These are phyloP conservation scores for Phytophthora hybrid DNA, from an alignment of 352 stramenopile species.

Conservation along the genomic window DNA sequence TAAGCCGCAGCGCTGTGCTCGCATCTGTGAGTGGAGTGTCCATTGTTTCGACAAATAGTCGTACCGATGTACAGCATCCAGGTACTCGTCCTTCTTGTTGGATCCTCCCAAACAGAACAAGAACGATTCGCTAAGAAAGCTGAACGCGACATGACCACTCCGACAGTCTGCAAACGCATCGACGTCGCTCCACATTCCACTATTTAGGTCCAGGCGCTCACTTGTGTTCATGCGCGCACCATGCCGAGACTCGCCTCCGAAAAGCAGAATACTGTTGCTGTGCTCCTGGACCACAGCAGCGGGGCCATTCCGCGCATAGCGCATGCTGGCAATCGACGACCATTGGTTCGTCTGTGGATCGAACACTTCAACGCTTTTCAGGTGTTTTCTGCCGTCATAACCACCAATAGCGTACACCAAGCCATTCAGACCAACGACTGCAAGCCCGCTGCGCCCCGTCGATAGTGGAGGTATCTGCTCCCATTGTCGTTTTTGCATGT, in stretches of 20 bases:
- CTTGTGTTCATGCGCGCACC: conserved; percentile 72
- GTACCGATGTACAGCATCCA: conserved; percentile 73
- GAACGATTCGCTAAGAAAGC: conserved; percentile 70
- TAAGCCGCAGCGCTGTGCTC: conserved; percentile 65
- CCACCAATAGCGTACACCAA: conserved; percentile 73
- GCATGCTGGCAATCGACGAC: conserved; percentile 56
- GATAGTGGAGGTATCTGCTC: conserved; percentile 60
- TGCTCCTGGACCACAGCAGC: conserved; percentile 57
- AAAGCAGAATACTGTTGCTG: conserved; percentile 66
- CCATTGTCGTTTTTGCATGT: conserved; percentile 56
- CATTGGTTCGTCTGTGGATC: conserved; percentile 60
- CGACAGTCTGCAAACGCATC: conserved; percentile 68
- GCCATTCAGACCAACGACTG: conserved; percentile 54
- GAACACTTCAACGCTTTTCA: conserved; percentile 75
- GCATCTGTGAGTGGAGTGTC: conserved; percentile 68
- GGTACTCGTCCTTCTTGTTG: conserved; percentile 81
- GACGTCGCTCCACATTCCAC: conserved; percentile 55
- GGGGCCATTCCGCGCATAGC: conserved; percentile 67
- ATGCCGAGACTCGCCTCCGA: conserved; percentile 74
- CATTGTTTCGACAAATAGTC: conserved; percentile 72
- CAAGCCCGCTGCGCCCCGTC: conserved; percentile 66
- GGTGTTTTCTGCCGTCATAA: conserved; percentile 71
- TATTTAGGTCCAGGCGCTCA: conserved; percentile 57
- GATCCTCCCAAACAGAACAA: conserved; percentile 78
- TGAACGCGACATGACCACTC: conserved; percentile 70